A percentile compares a stretch with the other conserved stretches of the same genome.
These are phyloP conservation scores for Ramaria sp. DNA, from an alignment of 768 basidiomycete species.

Conservation along the genomic window DNA sequence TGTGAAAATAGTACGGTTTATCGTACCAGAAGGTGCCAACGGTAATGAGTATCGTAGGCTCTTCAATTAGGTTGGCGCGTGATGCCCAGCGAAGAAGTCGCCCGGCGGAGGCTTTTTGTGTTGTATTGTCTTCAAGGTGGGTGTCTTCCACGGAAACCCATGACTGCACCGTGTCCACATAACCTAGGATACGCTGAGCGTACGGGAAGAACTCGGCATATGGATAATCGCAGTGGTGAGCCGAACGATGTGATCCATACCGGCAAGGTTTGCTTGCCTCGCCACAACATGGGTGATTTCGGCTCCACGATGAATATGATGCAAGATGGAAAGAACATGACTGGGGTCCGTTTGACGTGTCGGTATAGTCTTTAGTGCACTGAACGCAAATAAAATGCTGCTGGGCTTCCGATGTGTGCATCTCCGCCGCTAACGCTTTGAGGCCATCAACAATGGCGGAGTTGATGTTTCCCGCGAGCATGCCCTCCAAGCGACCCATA, in stretches of 20 bases:
- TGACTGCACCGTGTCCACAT: conserved; percentile 22
- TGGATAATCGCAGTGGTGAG: conserved; percentile 32
- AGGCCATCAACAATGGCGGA: conserved; percentile 27
- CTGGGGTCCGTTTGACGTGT: conserved; percentile 27
- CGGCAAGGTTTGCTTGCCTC: conserved; percentile 24
- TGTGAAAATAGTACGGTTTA: conserved; percentile 28
- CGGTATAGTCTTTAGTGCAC: conserved; percentile 27
- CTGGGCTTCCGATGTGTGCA: conserved; percentile 25
- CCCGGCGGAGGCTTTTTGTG: conserved; percentile 16
- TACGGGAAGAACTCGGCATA: conserved; percentile 29
- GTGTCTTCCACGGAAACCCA: conserved; percentile 27
- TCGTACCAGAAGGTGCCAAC: conserved; percentile 26
- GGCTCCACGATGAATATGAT: conserved; percentile 25
- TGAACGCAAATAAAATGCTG: conserved; percentile 30
- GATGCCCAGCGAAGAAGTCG: conserved; percentile 27
- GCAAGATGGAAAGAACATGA: conserved; percentile 30
- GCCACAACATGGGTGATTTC: conserved; percentile 27
- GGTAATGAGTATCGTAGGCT: conserved; percentile 28
- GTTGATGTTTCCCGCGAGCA: conserved; percentile 24
- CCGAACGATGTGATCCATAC: conserved; percentile 24
- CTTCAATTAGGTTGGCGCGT: conserved; percentile 21
- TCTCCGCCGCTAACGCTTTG: conserved; percentile 25
- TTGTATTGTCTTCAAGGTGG: conserved; percentile 26
- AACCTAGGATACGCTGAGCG: conserved; percentile 22
- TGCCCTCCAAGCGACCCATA: conserved; percentile 21